These are phyloP conservation scores for Erodium texanum DNA, from an alignment of 441 rosid genomes.

Conservation along the genomic window DNA sequence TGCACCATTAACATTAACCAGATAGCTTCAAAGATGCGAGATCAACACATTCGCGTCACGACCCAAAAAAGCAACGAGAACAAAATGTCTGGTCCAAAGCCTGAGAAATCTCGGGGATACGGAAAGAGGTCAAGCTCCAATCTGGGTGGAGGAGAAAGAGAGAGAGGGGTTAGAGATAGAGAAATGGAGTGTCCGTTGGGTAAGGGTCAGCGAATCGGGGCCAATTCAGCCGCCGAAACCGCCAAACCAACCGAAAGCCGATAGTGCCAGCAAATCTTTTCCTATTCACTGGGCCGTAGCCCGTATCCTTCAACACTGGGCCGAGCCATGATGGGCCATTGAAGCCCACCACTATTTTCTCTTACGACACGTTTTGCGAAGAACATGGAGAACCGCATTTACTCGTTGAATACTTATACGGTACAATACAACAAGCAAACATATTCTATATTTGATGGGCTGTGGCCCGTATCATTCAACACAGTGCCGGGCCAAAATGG, in stretches of 20 bases:
- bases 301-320: neutral
- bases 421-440: too few relatives aligned
- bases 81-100: neutral
- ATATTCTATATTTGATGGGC: too few relatives aligned
- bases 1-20: neutral
- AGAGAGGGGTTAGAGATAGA: too few relatives aligned
- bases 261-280: neutral
- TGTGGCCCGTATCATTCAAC: too few relatives aligned
- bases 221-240: constrained; percentile 39
- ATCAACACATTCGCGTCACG: neutral
- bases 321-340: too few relatives aligned
- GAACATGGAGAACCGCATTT: too few relatives aligned
- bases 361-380: too few relatives aligned
- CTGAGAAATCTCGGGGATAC: neutral
- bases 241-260: constrained; percentile 23
- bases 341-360: too few relatives aligned
- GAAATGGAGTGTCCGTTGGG: too few relatives aligned
- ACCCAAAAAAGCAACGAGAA: neutral
- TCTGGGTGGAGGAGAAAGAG: constrained; percentile 18
- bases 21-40: neutral
- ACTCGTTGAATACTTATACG: too few relatives aligned
- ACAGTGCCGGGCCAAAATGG: too few relatives aligned
- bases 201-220: too few relatives aligned
- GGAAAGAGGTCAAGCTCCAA: constrained; percentile 13
- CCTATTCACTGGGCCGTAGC: neutral